A percentile compares a stretch with the other conserved stretches of the same genome.
These are phyloP conservation scores for Gossypium gossypioides DNA, from an alignment of 441 rosid genomes.

Conservation along the genomic window DNA sequence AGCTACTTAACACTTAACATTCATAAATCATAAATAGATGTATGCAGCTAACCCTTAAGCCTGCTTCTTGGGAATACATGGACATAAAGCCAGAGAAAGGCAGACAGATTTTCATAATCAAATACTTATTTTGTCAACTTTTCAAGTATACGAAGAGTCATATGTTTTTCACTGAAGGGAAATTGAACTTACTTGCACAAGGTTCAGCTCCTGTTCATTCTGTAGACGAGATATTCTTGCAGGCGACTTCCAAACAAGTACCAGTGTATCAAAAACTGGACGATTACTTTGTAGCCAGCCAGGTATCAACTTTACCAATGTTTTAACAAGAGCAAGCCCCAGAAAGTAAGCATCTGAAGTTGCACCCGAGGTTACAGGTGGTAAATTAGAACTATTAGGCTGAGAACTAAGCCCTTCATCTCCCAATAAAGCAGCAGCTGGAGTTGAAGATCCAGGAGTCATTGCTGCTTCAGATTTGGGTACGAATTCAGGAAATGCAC, in stretches of 20 bases:
- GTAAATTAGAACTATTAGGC: conserved; percentile 38
- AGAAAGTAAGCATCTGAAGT: conserved; percentile 78
- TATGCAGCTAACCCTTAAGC: background rate
- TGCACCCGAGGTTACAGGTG: conserved; percentile 32
- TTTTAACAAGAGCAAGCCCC: conserved; percentile 88
- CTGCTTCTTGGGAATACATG: background rate
- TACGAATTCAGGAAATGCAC: conserved; percentile 72
- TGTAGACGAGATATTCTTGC: conserved; percentile 77
- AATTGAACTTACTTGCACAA: conserved; percentile 67
- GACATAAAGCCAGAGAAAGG: background rate
- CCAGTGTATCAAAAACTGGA: conserved; percentile 73
- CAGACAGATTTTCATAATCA: background rate
- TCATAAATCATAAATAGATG: background rate
- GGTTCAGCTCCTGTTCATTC: conserved; percentile 86
- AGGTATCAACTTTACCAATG: conserved; percentile 80
- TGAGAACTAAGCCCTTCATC: conserved; percentile 50
- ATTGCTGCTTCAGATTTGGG: conserved; percentile 50
- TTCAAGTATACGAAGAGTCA: background rate
- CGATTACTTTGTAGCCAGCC: conserved; percentile 87
- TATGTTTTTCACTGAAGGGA: background rate
- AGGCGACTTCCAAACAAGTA: conserved; percentile 85
- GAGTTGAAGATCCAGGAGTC: conserved; percentile 44
- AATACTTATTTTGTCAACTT: background rate
- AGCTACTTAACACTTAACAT: background rate
- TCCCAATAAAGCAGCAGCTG: conserved; percentile 45